These are phyloP conservation scores for Proliferodiscus dingleyae DNA, from an alignment of 2,329 filamentous ascomycete genomes.

Conservation along the genomic window DNA sequence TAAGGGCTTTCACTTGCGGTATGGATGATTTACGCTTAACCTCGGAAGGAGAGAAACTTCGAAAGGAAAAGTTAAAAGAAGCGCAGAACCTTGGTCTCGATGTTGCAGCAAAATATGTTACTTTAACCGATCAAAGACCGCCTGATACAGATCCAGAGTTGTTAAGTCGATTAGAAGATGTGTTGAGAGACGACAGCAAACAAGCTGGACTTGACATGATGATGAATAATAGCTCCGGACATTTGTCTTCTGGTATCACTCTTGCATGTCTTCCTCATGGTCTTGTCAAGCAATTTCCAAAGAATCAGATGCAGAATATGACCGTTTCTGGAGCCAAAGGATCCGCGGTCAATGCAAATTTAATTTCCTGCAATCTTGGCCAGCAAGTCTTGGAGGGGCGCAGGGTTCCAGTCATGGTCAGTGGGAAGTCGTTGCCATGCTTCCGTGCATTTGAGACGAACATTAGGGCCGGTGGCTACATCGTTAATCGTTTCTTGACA, in stretches of 20 bases:
- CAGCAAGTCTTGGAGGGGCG: slow-evolving; percentile 95
- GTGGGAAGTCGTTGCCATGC: slow-evolving; percentile 90
- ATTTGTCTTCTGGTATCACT: slow-evolving; percentile 75
- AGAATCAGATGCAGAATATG: slow-evolving; percentile 99
- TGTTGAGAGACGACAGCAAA: slow-evolving; percentile 85
- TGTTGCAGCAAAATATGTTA: slow-evolving; percentile 84
- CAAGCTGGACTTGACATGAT: slow-evolving; percentile 86
- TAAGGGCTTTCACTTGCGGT: slow-evolving; percentile 93
- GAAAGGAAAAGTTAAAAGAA: slow-evolving; percentile 62
- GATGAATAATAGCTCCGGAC: slow-evolving; percentile 65
- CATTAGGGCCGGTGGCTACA: slow-evolving; percentile 85
- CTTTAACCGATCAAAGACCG: slow-evolving; percentile 60
- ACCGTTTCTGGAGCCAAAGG: slow-evolving; percentile 96
- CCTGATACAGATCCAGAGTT: slow-evolving; percentile 66
- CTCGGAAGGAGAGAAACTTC: slow-evolving; percentile 65
- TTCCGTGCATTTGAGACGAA: slow-evolving; percentile 90
- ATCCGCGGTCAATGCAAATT: slow-evolving; percentile 85
- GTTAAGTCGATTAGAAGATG: slow-evolving; percentile 75
- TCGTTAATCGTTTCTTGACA: slow-evolving; percentile 94
- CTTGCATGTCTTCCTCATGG: slow-evolving; percentile 73
- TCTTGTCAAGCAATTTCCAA: slow-evolving; percentile 86
- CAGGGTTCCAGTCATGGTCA: slow-evolving; percentile 94
- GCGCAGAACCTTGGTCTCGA: slow-evolving; percentile 68
- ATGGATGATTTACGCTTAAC: slow-evolving; percentile 94
- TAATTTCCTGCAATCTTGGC: slow-evolving; percentile 95